Evolutionary conservation across 129 eudicot species (phyloP).

Genomic region (Helianthus tuberosus): DNA sequence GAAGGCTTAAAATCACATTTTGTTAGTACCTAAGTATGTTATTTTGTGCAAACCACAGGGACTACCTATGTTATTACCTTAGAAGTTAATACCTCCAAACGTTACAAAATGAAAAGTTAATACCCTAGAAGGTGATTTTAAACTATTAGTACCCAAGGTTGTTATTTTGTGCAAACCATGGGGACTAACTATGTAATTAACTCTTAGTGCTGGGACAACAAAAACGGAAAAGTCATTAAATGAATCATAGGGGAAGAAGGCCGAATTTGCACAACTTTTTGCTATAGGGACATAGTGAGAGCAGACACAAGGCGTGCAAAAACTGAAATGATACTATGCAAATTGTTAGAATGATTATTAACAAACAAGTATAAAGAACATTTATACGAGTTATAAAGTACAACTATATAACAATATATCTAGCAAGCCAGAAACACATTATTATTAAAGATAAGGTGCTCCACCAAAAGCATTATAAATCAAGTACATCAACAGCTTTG

Average conservation of each 20-base stretch:
- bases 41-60: no score
- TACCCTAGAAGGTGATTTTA: no score
- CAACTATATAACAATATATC: constrained; percentile 12
- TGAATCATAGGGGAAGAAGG: constrained; percentile 21
- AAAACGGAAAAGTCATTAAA: background rate
- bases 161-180: no score
- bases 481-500: constrained; percentile 17
- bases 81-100: no score
- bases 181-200: no score
- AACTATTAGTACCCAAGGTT: no score
- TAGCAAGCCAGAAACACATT: constrained; percentile 25
- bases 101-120: no score
- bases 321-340: constrained; percentile 26
- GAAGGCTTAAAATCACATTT: no score
- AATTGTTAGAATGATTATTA: constrained; percentile 17
- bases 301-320: constrained; percentile 31
- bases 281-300: constrained; percentile 16
- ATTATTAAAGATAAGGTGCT: constrained; percentile 16
- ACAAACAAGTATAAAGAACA: constrained; percentile 10
- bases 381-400: constrained; percentile 11
- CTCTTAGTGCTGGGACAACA: background rate
- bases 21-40: no score
- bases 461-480: constrained; percentile 18
- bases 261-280: background rate
- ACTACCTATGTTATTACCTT: no score